Percentiles rank a stretch among this genome's conserved stretches.
phyloP scores from a whole-genome alignment of 1,139 yeast genomes.

The Suhomyces chickasaworum region DNA sequence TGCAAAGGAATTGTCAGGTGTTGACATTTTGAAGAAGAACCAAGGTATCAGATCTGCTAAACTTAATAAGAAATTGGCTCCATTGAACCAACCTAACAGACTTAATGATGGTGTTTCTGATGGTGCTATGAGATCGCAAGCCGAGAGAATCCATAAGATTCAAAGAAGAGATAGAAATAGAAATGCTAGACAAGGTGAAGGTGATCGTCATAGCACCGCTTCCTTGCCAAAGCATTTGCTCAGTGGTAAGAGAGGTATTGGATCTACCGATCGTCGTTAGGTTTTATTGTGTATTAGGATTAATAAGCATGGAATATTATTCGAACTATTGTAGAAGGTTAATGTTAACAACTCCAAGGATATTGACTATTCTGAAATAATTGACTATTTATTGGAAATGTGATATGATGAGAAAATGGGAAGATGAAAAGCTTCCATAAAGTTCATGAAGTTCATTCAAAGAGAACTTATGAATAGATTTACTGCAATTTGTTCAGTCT shows the following conservation, averaged over 20 bases:
- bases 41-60: constrained; percentile 48
- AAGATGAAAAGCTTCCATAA: too few relatives aligned
- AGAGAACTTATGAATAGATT: too few relatives aligned
- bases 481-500: too few relatives aligned
- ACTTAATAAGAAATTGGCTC: constrained; percentile 51
- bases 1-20: constrained; percentile 59
- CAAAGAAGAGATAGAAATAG: constrained; percentile 95
- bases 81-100: constrained; percentile 71
- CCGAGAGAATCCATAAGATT: constrained; percentile 83
- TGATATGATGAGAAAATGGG: too few relatives aligned
- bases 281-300: constrained; percentile 7
- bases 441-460: too few relatives aligned
- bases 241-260: constrained; percentile 95
- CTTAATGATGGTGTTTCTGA: constrained; percentile 83
- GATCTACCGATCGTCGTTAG: constrained; percentile 77
- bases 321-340: background rate
- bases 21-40: constrained; percentile 67
- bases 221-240: constrained; percentile 90
- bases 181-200: constrained; percentile 92
- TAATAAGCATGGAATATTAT: constrained; percentile 6
- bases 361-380: too few relatives aligned
- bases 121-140: constrained; percentile 79
- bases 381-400: too few relatives aligned
- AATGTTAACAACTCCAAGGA: too few relatives aligned
- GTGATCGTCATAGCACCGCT: constrained; percentile 87